phyloP scores from a whole-genome alignment of 2,329 filamentous ascomycete species.

The Verticillium isaacii region DNA sequence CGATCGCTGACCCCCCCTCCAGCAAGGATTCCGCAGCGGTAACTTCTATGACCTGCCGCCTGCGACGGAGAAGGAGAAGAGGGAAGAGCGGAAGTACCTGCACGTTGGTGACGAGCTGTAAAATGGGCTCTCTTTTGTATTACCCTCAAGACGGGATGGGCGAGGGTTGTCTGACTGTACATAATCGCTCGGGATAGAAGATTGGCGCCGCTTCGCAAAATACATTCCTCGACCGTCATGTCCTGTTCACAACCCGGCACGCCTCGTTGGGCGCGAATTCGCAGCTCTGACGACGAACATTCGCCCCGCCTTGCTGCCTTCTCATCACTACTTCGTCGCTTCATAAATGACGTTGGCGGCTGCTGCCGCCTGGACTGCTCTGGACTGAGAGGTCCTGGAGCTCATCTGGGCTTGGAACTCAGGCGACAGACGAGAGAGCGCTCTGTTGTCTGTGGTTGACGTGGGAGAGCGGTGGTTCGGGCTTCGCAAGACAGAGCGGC shows the following conservation, averaged over 20 bases:
- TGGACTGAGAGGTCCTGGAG: no score
- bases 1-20: slow-evolving; percentile 6
- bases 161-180: background rate
- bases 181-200: background rate
- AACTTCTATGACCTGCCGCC: slow-evolving; percentile 91
- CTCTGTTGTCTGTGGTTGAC: no score
- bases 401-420: no score
- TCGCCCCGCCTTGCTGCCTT: no score
- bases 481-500: no score
- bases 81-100: slow-evolving; percentile 93
- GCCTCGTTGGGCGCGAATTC: no score
- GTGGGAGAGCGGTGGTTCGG: no score
- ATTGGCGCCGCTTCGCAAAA: slow-evolving; percentile 2
- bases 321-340: no score
- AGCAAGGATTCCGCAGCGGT: slow-evolving; percentile 88
- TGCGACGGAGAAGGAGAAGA: slow-evolving; percentile 88
- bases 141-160: background rate
- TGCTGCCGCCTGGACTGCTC: no score
- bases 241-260: background rate
- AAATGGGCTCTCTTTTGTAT: slow-evolving; percentile 17
- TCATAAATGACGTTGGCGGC: no score
- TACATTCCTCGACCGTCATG: background rate
- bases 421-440: no score
- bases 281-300: no score
- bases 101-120: slow-evolving; percentile 89